Base-by-base conservation (phyloP, 306 rosid species). In the Mucuna pruriens region DNA sequence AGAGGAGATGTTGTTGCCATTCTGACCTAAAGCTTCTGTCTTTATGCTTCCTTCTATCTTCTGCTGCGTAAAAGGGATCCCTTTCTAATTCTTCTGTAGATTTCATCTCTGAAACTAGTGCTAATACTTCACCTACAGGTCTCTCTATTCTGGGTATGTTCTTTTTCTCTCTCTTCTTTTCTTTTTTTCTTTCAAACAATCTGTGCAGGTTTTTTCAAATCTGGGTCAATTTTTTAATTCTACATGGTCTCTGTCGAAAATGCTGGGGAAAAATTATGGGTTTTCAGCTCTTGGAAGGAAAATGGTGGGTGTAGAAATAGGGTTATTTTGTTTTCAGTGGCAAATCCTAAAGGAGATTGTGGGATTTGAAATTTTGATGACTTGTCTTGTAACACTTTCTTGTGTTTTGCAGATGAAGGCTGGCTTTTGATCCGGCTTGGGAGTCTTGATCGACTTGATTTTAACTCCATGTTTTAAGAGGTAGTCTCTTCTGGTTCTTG, bases 21-120 rank as follows among this genome's bases (percentile, higher is more conserved):
- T 76, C 83, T 89, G 91, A 89, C 93, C 85, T 79, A 82, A 84
- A 75, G 65, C 39, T 80, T 25, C 23, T 77, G 69, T 58, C 60
- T 81, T 79, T 77, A 33, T 84, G 75, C 78, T 81, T 68, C 75
- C 4, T 77, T 77, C 54, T 49, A 34, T 83, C 61, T 36, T 80
- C 46, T 66, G 40, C 39, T 66, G 31, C 31, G 31, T 44, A 33
- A 75, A 72, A 67, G 2, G 4, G 68, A 58, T 74, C 79, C 75
- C 58, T 71, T 44, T 76, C 38, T 64, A 74, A 71, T 78, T 83
- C 68, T 62, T 19, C 52, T 25, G 5, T 63, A 67, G 63, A 62
- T 77, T 84, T 79, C 77, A 12, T 72, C 46, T 82, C 71, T 75
- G 52, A 20, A 45, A 76, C 36, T 26, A 29, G 75, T 80, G 74